Conservation (phyloP, 495 filamentous ascomycete species). For the Bryoglossum gracile region DNA sequence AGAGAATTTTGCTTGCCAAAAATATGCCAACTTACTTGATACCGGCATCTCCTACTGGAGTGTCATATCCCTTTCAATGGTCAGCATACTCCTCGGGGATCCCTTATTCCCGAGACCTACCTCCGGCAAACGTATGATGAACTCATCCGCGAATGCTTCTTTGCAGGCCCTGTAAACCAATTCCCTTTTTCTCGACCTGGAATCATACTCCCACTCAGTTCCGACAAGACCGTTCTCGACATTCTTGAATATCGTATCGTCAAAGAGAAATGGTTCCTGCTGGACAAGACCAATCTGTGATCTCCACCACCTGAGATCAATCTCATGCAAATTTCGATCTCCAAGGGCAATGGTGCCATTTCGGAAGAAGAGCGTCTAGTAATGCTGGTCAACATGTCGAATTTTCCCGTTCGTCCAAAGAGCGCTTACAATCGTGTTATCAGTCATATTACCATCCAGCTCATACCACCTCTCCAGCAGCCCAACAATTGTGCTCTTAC, state of each 20-base stretch:
- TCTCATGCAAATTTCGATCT: constrained; percentile 42
- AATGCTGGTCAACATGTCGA: constrained; percentile 38
- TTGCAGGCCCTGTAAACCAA: constrained; percentile 51
- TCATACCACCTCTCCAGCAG: constrained; percentile 55
- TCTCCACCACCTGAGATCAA: constrained; percentile 55
- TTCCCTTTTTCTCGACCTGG: constrained; percentile 45
- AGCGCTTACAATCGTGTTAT: constrained; percentile 14
- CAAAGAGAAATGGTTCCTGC: constrained; percentile 60
- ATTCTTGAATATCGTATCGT: constrained; percentile 61
- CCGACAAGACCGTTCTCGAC: constrained; percentile 60
- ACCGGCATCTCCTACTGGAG: constrained; percentile 48
- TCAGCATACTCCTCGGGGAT: constrained; percentile 32
- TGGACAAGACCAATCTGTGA: constrained; percentile 55
- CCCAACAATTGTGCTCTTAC: constrained; percentile 60
- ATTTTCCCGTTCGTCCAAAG: constrained; percentile 24
- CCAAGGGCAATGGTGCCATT: constrained; percentile 48
- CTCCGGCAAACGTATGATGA: constrained; percentile 47
- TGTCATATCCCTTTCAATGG: constrained; percentile 46
- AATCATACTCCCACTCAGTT: constrained; percentile 46
- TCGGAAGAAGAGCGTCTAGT: constrained; percentile 17
- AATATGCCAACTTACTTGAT: too few relatives aligned
- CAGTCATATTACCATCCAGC: constrained; percentile 21
- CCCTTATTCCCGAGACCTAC: constrained; percentile 39
- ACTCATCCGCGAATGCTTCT: constrained; percentile 53
- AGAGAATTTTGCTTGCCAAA: too few relatives aligned